These are phyloP conservation scores for Toxoplasma gondii DNA, from an alignment of 169 alveolate genomes.

Conservation along the genomic window DNA sequence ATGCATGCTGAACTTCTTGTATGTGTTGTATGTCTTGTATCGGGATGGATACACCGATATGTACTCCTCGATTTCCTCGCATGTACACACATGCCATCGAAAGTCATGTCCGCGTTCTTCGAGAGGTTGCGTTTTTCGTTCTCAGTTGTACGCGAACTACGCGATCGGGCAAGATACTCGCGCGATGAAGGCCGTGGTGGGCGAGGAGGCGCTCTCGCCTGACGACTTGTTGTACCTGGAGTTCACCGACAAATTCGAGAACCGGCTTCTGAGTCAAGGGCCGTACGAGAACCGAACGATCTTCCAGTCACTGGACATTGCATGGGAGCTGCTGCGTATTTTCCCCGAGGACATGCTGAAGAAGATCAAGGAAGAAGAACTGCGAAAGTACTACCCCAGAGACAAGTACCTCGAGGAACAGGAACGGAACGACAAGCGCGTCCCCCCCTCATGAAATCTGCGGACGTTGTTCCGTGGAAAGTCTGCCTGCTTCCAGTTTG, in stretches of 20 bases:
- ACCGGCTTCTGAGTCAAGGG: conserved; percentile 94
- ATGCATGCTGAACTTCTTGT: neutral
- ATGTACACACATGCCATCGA: neutral
- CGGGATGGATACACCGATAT: too few species aligned
- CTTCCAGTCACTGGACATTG: conserved; percentile 97
- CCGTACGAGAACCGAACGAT: conserved; percentile 97
- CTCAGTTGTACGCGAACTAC: conserved; percentile 97
- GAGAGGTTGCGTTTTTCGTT: neutral
- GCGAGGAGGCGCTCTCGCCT: conserved; percentile 99
- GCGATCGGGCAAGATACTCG: conserved; percentile 99
- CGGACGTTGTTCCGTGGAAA: neutral
- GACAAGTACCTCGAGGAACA: conserved; percentile 62
- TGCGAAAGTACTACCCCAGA: conserved; percentile 68
- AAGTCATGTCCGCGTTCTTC: neutral
- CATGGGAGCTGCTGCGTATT: conserved; percentile 97
- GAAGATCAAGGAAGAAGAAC: conserved; percentile 87
- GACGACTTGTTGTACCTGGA: conserved; percentile 98
- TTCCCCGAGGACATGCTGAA: conserved; percentile 99
- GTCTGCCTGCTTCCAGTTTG: neutral
- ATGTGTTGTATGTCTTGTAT: neutral
- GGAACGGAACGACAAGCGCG: conserved; percentile 20
- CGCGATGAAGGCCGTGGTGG: conserved; percentile 99
- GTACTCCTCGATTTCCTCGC: neutral
- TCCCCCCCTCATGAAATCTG: neutral
- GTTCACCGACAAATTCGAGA: conserved; percentile 98